Percentiles rank a stretch among this genome's conserved stretches.
Conservation (phyloP, 176 grass and related monocot species). For the Dactylis glomerata region DNA sequence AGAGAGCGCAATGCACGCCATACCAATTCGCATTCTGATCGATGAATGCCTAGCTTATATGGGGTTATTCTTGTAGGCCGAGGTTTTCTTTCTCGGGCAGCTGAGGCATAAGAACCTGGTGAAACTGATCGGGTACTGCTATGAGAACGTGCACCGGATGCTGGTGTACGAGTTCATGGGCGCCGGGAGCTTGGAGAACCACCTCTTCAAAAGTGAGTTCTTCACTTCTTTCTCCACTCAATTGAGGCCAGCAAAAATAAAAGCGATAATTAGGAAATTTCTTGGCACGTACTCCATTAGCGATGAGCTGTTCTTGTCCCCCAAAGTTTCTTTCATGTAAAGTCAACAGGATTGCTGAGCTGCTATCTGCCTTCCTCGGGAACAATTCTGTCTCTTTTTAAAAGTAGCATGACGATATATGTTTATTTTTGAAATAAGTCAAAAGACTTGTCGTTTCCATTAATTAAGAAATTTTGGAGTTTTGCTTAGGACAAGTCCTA, state of each 20-base stretch:
- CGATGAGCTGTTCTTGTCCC: neutral
- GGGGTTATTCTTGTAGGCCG: slow-evolving; percentile 32
- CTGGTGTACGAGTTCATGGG: slow-evolving; percentile 81
- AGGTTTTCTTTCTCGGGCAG: slow-evolving; percentile 87
- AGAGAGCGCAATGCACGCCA: neutral
- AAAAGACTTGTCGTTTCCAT: too few relatives aligned
- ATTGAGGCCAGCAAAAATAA: neutral
- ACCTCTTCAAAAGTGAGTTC: slow-evolving; percentile 59
- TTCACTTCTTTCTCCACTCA: neutral
- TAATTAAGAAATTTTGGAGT: too few relatives aligned
- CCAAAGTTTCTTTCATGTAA: neutral
- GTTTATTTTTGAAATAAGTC: too few relatives aligned
- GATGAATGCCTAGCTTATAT: neutral
- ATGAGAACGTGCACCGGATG: slow-evolving; percentile 74
- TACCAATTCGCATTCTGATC: neutral
- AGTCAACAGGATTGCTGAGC: slow-evolving; percentile 26
- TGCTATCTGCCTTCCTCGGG: slow-evolving; percentile 10
- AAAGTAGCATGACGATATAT: neutral
- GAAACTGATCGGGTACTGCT: slow-evolving; percentile 73
- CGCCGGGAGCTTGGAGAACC: slow-evolving; percentile 63
- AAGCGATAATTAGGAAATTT: neutral
- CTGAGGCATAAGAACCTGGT: slow-evolving; percentile 57
- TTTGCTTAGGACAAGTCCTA: too few relatives aligned
- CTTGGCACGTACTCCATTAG: neutral
- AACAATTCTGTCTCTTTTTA: neutral